Percentiles rank a stretch among this genome's conserved stretches.
Evolutionary conservation across 1,139 yeast species (phyloP).

Genomic region (Blastobotrys petasosporus): DNA sequence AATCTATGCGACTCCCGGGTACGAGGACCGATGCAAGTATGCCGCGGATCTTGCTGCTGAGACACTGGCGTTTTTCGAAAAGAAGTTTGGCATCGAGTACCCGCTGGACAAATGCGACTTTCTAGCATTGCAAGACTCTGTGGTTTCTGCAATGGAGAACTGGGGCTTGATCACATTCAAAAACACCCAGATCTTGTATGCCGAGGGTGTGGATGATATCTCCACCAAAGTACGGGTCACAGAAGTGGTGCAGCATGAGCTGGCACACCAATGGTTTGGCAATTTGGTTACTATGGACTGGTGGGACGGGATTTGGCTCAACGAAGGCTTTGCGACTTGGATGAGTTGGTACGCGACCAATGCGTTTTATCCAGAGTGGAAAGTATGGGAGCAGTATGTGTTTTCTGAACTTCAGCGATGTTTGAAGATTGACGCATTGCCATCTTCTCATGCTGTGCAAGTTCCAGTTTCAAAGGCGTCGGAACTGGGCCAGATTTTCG

Average conservation of each 20-base stretch:
- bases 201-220: slow-evolving; percentile 59
- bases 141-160: slow-evolving; percentile 90
- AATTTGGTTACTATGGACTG: slow-evolving; percentile 88
- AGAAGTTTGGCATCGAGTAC: slow-evolving; percentile 63
- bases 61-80: slow-evolving; percentile 67
- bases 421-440: slow-evolving; percentile 60
- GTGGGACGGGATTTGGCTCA: slow-evolving; percentile 93
- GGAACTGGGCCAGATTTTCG: slow-evolving; percentile 81
- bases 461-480: slow-evolving; percentile 77
- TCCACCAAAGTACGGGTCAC: slow-evolving; percentile 72
- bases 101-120: slow-evolving; percentile 80
- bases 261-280: slow-evolving; percentile 94
- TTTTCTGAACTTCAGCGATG: slow-evolving; percentile 66
- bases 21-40: slow-evolving; percentile 56
- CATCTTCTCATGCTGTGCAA: slow-evolving; percentile 81
- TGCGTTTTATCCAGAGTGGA: slow-evolving; percentile 77
- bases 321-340: slow-evolving; percentile 92
- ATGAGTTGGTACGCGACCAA: slow-evolving; percentile 78
- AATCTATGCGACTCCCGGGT: slow-evolving; percentile 73
- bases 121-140: slow-evolving; percentile 74
- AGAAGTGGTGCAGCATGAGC: slow-evolving; percentile 82
- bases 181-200: slow-evolving; percentile 65
- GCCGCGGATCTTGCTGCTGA: slow-evolving; percentile 70
- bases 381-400: slow-evolving; percentile 70
- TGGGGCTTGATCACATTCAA: slow-evolving; percentile 85